These are phyloP conservation scores for Fusarium subtropicale DNA, from an alignment of 2,329 filamentous ascomycete genomes.

Conservation along the genomic window DNA sequence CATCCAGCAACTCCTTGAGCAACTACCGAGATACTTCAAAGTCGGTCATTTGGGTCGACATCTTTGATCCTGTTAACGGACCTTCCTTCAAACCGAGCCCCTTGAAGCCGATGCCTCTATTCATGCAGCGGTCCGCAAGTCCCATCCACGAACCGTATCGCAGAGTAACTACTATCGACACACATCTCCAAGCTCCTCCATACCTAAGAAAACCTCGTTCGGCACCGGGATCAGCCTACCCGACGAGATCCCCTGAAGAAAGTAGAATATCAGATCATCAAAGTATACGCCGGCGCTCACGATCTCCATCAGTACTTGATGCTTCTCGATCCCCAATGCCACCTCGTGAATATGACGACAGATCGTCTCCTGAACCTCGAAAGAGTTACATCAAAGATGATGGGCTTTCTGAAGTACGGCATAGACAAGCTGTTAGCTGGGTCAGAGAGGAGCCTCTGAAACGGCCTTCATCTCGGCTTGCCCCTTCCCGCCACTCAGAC, in stretches of 20 bases:
- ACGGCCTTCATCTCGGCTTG: slow-evolving; percentile 54
- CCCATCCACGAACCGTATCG: slow-evolving; percentile 22
- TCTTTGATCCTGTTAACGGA: slow-evolving; percentile 61
- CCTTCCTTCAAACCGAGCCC: slow-evolving; percentile 61
- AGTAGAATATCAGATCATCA: background rate
- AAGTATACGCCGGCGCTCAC: background rate
- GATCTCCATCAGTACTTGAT: slow-evolving; percentile 4
- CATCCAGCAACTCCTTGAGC: background rate
- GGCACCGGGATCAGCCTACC: slow-evolving; percentile 9
- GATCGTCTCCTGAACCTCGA: background rate
- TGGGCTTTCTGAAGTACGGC: slow-evolving; percentile 18
- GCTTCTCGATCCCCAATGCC: slow-evolving; percentile 2
- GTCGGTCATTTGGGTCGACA: slow-evolving; percentile 62
- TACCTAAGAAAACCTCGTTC: slow-evolving; percentile 18
- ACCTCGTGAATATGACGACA: slow-evolving; percentile 5
- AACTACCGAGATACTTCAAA: slow-evolving; percentile 45
- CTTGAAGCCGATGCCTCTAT: slow-evolving; percentile 63
- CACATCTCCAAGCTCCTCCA: slow-evolving; percentile 26
- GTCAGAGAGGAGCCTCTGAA: slow-evolving; percentile 56
- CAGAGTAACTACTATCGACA: slow-evolving; percentile 18
- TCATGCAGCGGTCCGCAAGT: slow-evolving; percentile 54
- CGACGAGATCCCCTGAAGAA: slow-evolving; percentile 1
- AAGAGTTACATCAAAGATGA: slow-evolving; percentile 6
- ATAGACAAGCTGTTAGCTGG: slow-evolving; percentile 35
- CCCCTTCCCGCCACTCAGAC: slow-evolving; percentile 34